Base-by-base conservation (phyloP, 1,139 yeast species). In the Chernovozyma sophiae-reginae region DNA sequence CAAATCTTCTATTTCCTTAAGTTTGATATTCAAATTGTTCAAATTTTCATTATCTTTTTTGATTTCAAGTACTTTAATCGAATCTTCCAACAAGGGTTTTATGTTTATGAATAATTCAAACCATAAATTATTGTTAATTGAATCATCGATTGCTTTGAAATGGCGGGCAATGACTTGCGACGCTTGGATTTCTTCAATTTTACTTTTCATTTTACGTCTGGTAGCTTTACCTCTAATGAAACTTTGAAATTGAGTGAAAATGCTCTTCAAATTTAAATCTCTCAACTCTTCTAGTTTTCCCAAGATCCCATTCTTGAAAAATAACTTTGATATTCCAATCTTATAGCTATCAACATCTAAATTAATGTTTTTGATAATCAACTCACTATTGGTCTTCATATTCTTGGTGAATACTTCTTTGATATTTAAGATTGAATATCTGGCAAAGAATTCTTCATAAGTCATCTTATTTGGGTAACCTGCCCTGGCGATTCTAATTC, bases 401-500 rank as follows among this genome's bases (percentile, higher is more conserved):
- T 67, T 72, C 35, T 65, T 71, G 37, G 86, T 59, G 62, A 77
- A 63, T 1, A 64, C 61, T 33, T 63, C 73, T 20, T 58, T 59
- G 3, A 64, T 60, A 37, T 73, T 74, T 28, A 94, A 65, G 18
- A 90, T 76, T 24, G 77, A 76, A 55, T 94, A 94, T 38, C 96
- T 72, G 36, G 67, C 73, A 40, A 76, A 77, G 60, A 94, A 92
- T 38, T 87, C 95, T 32, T 80, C 76, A 58, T 90, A 92, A 33
- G 82, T 77, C 56, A 92, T 77, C 47, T 97, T 76, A 59, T 94
- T 94, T 1, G 99, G 98, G 56, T 85, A 94, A 3, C 99, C 99
- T 13, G 96, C 90, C 46, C 99, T 74, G 0, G 97, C 96, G 44
- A 94, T 92, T 60, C 98, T 74, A 31, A 94, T 94, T 45, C 99